Base-by-base conservation (phyloP, 2,329 filamentous ascomycete species). In the Hypoxylon sp. region DNA sequence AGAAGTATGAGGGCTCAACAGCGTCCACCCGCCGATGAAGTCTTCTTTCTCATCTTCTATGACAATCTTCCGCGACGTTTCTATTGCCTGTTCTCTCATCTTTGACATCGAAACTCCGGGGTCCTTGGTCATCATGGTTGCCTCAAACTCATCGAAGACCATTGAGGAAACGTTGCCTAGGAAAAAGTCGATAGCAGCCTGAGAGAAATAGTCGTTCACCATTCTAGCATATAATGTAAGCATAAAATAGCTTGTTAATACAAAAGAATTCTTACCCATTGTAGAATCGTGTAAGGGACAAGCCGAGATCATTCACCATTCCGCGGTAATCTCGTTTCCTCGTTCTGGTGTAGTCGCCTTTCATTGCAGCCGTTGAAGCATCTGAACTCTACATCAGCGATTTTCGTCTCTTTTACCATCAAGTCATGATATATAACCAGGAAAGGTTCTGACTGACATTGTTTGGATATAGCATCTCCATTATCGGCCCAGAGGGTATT, bases 401-500 rank as follows among this genome's bases (percentile, higher is more conserved):
- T 23, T 46, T 21, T 14, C 11, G 3, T 46, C 14, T 21, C 39
- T 47, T 23, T 3, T 11, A 7, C 29, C 23, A 19, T 23, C 8
- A 34, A 2, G 11, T 14, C 11, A 34, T 14, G 5, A n/a, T 12
- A 25, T 45, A 7, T 43, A 9, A 25, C 41, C 5, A 21, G 37
- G 58, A 8, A 34, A n/a, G n/a, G 16, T 25, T n/a, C 27, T 7
- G 11, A 68, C 73, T 73, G 27, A 75, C 74, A 99, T 77, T 97
- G 95, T 71, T 94, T 94, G 0, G 93, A 97, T 59, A 98, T 93
- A 0, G 94, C 93, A 78, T 99, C 96, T 12, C 96, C 96, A 71
- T 99, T 99, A 76, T 99, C 96, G 0, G 96, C 96, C 95, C 96
- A 99, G 0, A 98, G 83, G 0, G 88, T 94, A 78, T 99, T 98